Evolutionary conservation across 2,329 filamentous ascomycete genomes (phyloP), one percentile per base, ranked within the genome.

Genomic region (Cylindrodendrum hubeiense): DNA sequence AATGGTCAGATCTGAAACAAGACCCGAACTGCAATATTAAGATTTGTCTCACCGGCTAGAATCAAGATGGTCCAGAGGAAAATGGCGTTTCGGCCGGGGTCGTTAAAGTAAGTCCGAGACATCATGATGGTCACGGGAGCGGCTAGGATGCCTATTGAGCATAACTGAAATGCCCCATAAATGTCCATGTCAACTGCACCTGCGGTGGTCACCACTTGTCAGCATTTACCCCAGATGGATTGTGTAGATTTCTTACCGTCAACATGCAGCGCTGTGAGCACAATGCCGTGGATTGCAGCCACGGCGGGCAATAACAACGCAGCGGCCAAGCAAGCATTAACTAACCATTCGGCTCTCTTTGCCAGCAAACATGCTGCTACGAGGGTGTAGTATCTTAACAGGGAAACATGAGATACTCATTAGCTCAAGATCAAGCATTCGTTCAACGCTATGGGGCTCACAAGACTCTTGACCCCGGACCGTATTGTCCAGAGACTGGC

Each of bases 151-250:
- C 88, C 90, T 39, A 92, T 89, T 0, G 89, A 84, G 63, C 90
- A 92, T 0, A 91, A 75, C 68, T 92, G 90, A 66, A 92, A 91
- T 9, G 89, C 89, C 1, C 90, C 90, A 61, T 86, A 92, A 4
- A 92, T 81, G 69, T 92, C 90, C 85, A 92, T 87, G 71, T 92
- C 90, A 15, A 91, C 84, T 15, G 87, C 89, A 55, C 80, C 89
- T 90, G 24, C 2, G 7, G 6, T 2, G 0, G 2, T 63, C 2
- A 67, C 4, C 0, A 2, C n/a, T 41, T 28, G 33, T 49, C 4
- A 39, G 26, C 7, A 53, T 46, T 13, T 28, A 1, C 13, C n/a
- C 8, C 15, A 15, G 19, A 15, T 5, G 3, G 7, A 5, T 13
- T 0, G 1, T 61, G 24, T 63, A 1, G 12, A n/a, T 33, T 26